Evolutionary conservation across 257 asterid species (phyloP).

Genomic region (Plectranthus barbatus): DNA sequence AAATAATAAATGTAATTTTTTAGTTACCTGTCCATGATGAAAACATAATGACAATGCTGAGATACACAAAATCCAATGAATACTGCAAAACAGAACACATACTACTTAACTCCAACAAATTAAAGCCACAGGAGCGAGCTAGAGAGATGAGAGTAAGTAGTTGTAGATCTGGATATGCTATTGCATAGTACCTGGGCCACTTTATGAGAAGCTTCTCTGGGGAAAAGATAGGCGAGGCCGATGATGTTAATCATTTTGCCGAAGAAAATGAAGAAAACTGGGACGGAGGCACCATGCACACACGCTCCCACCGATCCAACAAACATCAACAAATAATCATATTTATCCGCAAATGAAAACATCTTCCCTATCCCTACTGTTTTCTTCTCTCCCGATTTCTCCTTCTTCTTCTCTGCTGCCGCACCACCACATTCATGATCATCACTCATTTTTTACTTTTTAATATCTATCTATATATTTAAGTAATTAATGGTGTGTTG

Average conservation of each 20-base stretch:
- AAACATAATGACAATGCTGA: constrained; percentile 73
- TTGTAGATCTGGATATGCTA: no score
- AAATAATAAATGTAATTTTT: no score
- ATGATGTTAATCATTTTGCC: constrained; percentile 79
- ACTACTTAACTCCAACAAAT: no score
- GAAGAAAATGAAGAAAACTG: constrained; percentile 90
- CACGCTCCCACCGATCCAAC: constrained; percentile 79
- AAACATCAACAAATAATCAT: constrained; percentile 67
- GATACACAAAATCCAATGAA: constrained; percentile 87
- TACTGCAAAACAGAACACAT: constrained; percentile 44
- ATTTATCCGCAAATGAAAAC: constrained; percentile 65
- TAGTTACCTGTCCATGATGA: constrained; percentile 82
- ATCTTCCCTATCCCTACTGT: constrained; percentile 46
- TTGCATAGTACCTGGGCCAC: constrained; percentile 54
- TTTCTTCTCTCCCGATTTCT: background rate
- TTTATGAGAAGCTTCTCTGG: constrained; percentile 70
- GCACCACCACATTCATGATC: no score
- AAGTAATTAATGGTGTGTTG: no score
- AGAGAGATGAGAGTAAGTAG: no score
- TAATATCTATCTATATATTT: no score
- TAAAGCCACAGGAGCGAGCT: no score
- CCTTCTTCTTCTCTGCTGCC: constrained; percentile 5
- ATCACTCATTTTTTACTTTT: constrained; percentile 17
- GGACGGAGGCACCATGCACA: constrained; percentile 92
- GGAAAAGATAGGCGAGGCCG: constrained; percentile 85